These are phyloP conservation scores for Fraxinus nigra DNA, from an alignment of 305 asterid genomes.

Conservation along the genomic window DNA sequence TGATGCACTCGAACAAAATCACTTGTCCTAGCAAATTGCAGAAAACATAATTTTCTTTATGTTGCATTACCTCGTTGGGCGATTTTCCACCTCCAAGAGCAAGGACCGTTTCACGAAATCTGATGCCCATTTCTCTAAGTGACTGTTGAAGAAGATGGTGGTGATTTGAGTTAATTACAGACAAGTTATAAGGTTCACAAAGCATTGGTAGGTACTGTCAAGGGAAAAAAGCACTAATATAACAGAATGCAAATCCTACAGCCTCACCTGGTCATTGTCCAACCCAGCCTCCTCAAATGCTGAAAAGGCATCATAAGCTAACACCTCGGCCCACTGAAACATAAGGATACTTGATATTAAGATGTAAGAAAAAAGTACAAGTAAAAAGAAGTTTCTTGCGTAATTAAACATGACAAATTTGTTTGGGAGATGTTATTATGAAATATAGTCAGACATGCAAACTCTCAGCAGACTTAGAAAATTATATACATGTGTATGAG, in stretches of 20 bases:
- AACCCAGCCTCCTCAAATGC: slow-evolving; percentile 79
- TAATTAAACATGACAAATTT: background rate
- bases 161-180: background rate
- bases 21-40: background rate
- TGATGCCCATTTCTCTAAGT: slow-evolving; percentile 57
- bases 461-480: background rate
- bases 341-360: slow-evolving; percentile 10
- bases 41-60: background rate
- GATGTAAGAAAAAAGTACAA: background rate
- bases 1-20: background rate
- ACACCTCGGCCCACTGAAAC: slow-evolving; percentile 83
- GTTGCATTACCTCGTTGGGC: slow-evolving; percentile 53
- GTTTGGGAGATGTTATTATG: background rate
- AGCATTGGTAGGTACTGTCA: background rate
- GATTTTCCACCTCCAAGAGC: slow-evolving; percentile 87
- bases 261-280: slow-evolving; percentile 56
- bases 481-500: background rate
- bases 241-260: background rate
- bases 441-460: background rate
- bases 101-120: slow-evolving; percentile 73
- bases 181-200: background rate
- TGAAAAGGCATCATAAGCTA: slow-evolving; percentile 83
- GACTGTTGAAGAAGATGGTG: slow-evolving; percentile 36
- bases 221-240: background rate
- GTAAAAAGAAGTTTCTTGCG: slow-evolving; percentile 1